phyloP scores from a whole-genome alignment of 2,329 filamentous ascomycete species.

The Podosphaera fusca region DNA sequence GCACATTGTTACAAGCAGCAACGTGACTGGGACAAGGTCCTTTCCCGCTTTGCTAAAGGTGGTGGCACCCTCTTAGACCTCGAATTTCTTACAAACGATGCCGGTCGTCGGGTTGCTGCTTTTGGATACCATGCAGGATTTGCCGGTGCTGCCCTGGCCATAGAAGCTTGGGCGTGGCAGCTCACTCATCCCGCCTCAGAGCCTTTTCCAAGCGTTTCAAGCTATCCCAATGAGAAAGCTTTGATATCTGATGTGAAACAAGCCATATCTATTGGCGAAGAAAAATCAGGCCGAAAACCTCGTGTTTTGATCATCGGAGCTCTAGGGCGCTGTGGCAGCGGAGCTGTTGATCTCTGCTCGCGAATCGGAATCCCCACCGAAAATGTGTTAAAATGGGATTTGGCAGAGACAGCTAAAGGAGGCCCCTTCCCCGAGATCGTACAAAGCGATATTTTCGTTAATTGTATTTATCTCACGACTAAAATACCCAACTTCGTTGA shows the following conservation, averaged over 20 bases:
- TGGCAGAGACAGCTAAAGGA: constrained; percentile 45
- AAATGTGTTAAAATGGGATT: constrained; percentile 48
- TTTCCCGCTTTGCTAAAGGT: constrained; percentile 57
- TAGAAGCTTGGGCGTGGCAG: constrained; percentile 71
- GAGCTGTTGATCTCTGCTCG: constrained; percentile 59
- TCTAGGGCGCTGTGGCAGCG: constrained; percentile 61
- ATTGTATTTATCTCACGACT: constrained; percentile 68
- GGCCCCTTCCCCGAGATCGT: constrained; percentile 64
- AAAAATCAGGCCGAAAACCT: constrained; percentile 43
- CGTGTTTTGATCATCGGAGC: constrained; percentile 68
- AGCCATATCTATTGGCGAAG: constrained; percentile 40
- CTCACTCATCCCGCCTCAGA: constrained; percentile 42
- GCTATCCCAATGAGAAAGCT: constrained; percentile 51
- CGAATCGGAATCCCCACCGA: constrained; percentile 48
- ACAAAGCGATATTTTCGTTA: constrained; percentile 55
- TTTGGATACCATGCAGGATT: constrained; percentile 50
- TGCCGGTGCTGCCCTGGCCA: constrained; percentile 44
- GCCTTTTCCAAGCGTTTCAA: constrained; percentile 40
- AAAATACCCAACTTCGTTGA: constrained; percentile 68
- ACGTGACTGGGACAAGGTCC: constrained; percentile 53
- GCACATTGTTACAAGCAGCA: constrained; percentile 58
- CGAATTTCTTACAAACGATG: constrained; percentile 60
- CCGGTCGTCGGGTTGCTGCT: constrained; percentile 42
- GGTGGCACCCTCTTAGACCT: constrained; percentile 62
- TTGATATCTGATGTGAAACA: constrained; percentile 55